These are phyloP conservation scores for Pseudogymnoascus sp. DNA, from an alignment of 2,329 filamentous ascomycete genomes.

Conservation along the genomic window DNA sequence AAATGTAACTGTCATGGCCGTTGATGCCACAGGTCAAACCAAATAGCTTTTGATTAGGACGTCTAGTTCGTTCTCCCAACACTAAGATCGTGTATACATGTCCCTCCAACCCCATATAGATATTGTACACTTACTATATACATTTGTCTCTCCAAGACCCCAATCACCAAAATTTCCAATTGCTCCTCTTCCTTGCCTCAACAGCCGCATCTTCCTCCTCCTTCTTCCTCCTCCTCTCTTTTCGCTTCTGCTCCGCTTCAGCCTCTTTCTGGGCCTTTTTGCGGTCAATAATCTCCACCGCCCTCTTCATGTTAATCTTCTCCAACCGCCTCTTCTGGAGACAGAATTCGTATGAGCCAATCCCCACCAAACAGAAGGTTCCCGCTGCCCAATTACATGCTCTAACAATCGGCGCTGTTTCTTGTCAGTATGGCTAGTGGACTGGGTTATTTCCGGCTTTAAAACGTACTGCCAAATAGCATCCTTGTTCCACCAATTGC, in stretches of 20 bases:
- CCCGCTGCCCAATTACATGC: constrained; percentile 83
- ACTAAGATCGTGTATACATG: neutral
- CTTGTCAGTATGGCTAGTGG: neutral
- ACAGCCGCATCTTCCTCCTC: constrained; percentile 35
- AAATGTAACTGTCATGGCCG: neutral
- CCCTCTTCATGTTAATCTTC: constrained; percentile 74
- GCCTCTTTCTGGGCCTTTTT: constrained; percentile 61
- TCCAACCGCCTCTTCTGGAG: constrained; percentile 68
- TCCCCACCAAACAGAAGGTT: constrained; percentile 62
- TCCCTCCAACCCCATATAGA: neutral
- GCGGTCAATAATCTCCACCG: constrained; percentile 72
- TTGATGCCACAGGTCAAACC: neutral
- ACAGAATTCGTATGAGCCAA: constrained; percentile 77
- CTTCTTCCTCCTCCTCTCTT: constrained; percentile 35
- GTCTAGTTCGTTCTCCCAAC: neutral
- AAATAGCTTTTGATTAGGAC: neutral
- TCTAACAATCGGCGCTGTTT: constrained; percentile 51
- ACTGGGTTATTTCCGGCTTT: neutral
- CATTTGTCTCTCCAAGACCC: neutral
- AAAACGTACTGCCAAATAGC: constrained; percentile 61
- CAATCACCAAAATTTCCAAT: constrained; percentile 8
- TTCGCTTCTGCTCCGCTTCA: constrained; percentile 32
- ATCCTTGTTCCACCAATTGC: constrained; percentile 67
- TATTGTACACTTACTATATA: constrained; percentile 12
- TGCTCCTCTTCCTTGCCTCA: constrained; percentile 7